Base-by-base conservation (phyloP, 106 monocot genomes). In the Iris macrosiphon region DNA sequence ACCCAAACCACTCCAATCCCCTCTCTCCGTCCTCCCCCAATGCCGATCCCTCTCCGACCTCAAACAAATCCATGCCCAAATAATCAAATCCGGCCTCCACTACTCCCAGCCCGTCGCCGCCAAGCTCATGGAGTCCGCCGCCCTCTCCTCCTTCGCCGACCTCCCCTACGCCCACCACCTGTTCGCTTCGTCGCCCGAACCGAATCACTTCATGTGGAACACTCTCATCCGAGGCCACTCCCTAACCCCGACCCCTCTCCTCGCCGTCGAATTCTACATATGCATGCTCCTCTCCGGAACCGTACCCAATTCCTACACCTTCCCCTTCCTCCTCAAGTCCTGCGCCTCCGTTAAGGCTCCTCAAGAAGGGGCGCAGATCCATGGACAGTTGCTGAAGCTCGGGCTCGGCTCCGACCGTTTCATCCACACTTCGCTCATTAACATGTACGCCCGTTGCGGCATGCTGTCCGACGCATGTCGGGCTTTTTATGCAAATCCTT, bases 41-140 rank as follows among this genome's bases (percentile, higher is more conserved):
- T n/a, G n/a, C n/a, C n/a, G n/a, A 39, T 76, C 64, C 56, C 68
- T 76, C 49, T 62, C 68, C 14, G 35, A 71, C 9, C 76, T 76
- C 8, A 68, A 76, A 14, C 81, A 76, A 55, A 63, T 76, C 50
- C 76, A 82, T 27, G 67, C 72, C 72, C 72, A 72, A 34, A 76
- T 82, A 44, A 26, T 82, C 39, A 61, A 71, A 17, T 62, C 60
- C 72, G 24, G 54, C 49, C 68, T 82, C 61, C 45, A 72, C 52
- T 42, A 31, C 13, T 71, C 63, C 47, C 67, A 52, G 15, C 60
- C 76, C 31, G 62, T 68, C 37, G 67, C 68, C 40, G 26, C 42
- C 41, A 53, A 64, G 55, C 45, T 68, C 29, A 49, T 81, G 11
- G 67, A 75, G 22, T 51, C 57, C 72, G 40, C 24, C 40, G 44